Base-by-base conservation (phyloP, 768 basidiomycete species). In the Lentinula lateritia region DNA sequence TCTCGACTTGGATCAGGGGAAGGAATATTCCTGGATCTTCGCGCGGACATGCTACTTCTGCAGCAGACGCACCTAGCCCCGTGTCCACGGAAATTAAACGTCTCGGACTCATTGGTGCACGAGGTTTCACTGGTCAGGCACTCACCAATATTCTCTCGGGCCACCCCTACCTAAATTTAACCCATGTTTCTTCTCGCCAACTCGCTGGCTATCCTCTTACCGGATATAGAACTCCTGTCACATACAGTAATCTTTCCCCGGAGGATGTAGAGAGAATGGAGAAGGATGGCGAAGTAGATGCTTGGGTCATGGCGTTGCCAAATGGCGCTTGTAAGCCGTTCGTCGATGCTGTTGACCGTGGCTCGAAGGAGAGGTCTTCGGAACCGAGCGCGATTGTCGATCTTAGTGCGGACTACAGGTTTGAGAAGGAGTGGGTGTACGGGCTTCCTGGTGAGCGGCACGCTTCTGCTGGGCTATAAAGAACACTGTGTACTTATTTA, bases 281-380 rank as follows among this genome's bases (percentile, higher is more conserved):
- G 75, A 87, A 88, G 74, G 78, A 85, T 54, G 88, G 90, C 8
- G 90, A 90, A 69, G 93, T 99, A 16, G 96, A 99, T 70, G 96
- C 94, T 8, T 99, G 97, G 96, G 86, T 98, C 58, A 95, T 98
- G 92, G 97, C 97, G 2, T 82, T 99, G 52, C 97, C 97, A n/a
- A 99, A 98, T 66, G 97, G 97, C 18, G 84, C 93, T 23, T 90
- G 92, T 77, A 95, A 95, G 74, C 95, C 95, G 0, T 99, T 96
- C 71, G 94, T 99, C 38, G 94, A 95, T 68, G 96, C 96, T 15
- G 76, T 99, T 52, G 94, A 97, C 68, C 81, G 84, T 41, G 93
- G 88, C 5, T 78, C 88, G 13, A 75, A 77, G 63, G 82, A 80
- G 67, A 84, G 86, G 64, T 66, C 69, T 50, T 58, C 63, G 35